A percentile compares a stretch with the other conserved stretches of the same genome.
These are phyloP conservation scores for Pseudocercospora macadamiae DNA, from an alignment of 2,329 filamentous ascomycete genomes.

Conservation along the genomic window DNA sequence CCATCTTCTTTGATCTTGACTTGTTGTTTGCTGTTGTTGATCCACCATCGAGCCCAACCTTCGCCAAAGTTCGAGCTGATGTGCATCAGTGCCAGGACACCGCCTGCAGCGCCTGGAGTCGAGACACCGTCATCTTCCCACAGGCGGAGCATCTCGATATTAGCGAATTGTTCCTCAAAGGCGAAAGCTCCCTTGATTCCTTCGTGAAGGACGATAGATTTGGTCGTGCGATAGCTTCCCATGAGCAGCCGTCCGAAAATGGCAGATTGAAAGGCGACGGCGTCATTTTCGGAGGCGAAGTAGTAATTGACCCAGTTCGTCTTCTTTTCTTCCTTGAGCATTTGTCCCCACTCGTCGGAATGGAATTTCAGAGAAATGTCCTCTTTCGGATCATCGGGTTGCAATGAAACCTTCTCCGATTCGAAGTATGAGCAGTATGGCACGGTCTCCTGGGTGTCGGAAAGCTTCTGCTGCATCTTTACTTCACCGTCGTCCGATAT, in stretches of 20 bases:
- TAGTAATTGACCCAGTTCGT: conserved; percentile 53
- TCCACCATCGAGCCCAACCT: conserved; percentile 49
- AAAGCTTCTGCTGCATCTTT: conserved; percentile 48
- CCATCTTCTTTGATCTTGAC: conserved; percentile 48
- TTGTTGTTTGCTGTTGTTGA: conserved; percentile 44
- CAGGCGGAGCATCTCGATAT: conserved; percentile 50
- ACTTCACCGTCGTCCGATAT: conserved; percentile 47
- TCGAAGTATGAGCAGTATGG: conserved; percentile 52
- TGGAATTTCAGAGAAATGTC: conserved; percentile 47
- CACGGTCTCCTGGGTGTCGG: conserved; percentile 46
- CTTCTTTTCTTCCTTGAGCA: conserved; percentile 39
- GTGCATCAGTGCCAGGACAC: conserved; percentile 50
- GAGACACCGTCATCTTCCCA: conserved; percentile 48
- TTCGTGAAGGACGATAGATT: conserved; percentile 50
- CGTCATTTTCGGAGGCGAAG: conserved; percentile 39
- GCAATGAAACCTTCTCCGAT: conserved; percentile 48
- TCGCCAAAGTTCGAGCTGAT: conserved; percentile 48
- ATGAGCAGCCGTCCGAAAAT: conserved; percentile 50
- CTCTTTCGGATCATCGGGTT: conserved; percentile 29
- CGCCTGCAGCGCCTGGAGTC: conserved; percentile 40
- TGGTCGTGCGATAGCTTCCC: conserved; percentile 46
- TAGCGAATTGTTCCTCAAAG: conserved; percentile 54
- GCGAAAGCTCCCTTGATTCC: conserved; percentile 46
- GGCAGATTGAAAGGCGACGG: conserved; percentile 49
- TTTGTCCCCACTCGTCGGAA: conserved; percentile 39